phyloP scores from a whole-genome alignment of 108 stramenopile genomes.

The Nitzschia inconspicua region DNA sequence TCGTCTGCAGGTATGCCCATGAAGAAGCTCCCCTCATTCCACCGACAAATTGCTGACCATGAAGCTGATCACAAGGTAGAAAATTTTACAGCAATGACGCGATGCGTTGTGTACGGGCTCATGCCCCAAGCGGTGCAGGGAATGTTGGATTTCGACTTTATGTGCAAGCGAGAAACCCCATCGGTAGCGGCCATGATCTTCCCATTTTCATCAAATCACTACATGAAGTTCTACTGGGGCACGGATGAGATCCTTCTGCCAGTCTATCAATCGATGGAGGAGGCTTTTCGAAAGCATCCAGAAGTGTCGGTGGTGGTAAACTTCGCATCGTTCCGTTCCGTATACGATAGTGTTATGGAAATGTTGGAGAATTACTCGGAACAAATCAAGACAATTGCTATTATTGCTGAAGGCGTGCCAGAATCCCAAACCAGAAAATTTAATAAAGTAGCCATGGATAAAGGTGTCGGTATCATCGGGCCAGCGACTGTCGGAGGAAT shows the following conservation, averaged over 20 bases:
- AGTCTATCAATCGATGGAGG: constrained; percentile 70
- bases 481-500: constrained; percentile 94
- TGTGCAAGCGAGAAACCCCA: constrained; percentile 85
- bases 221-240: constrained; percentile 91
- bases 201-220: constrained; percentile 83
- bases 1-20: neutral
- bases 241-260: constrained; percentile 82
- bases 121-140: constrained; percentile 83
- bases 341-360: constrained; percentile 74
- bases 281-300: constrained; percentile 70
- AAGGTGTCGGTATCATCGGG: constrained; percentile 85
- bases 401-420: constrained; percentile 94
- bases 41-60: constrained; percentile 39
- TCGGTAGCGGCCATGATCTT: constrained; percentile 83
- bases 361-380: constrained; percentile 52
- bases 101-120: constrained; percentile 83
- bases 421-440: constrained; percentile 81
- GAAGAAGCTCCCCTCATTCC: constrained; percentile 10
- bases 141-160: constrained; percentile 93
- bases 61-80: constrained; percentile 55
- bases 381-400: constrained; percentile 87
- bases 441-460: constrained; percentile 62
- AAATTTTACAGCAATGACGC: constrained; percentile 62
- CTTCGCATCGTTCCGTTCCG: constrained; percentile 90
- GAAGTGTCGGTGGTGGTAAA: constrained; percentile 82